Percentiles rank a stretch among this genome's conserved stretches.
These are phyloP conservation scores for Dendrobium nobile DNA, from an alignment of 106 monocot genomes.

Conservation along the genomic window DNA sequence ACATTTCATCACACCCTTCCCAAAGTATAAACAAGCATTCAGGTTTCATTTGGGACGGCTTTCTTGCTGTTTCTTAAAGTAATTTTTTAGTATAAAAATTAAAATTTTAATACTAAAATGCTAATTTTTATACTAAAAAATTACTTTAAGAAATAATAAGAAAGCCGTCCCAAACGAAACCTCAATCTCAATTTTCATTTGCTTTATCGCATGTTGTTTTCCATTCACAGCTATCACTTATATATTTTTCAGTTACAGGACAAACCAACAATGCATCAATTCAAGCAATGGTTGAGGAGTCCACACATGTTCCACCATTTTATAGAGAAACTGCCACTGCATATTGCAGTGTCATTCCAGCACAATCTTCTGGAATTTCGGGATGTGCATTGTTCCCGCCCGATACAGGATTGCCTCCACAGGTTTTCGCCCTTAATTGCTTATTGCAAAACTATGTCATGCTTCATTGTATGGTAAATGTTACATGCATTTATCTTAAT, in stretches of 20 bases:
- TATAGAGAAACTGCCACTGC: constrained; percentile 17
- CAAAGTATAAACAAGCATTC: constrained; percentile 20
- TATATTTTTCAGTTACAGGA: constrained; percentile 14
- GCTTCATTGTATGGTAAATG: neutral
- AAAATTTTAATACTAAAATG: too few species aligned
- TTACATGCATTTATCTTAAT: neutral
- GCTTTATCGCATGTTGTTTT: neutral
- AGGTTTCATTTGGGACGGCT: too few species aligned
- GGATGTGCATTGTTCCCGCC: constrained; percentile 32
- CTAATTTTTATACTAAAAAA: too few species aligned
- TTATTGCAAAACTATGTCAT: neutral
- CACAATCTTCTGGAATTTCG: constrained; percentile 16
- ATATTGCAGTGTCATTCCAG: constrained; percentile 25
- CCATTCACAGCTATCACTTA: neutral
- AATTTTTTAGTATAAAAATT: too few species aligned
- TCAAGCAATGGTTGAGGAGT: constrained; percentile 25
- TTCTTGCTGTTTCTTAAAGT: too few species aligned
- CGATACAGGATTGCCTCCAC: constrained; percentile 28
- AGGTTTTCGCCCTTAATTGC: constrained; percentile 22
- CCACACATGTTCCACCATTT: constrained; percentile 26
- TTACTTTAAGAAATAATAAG: too few species aligned
- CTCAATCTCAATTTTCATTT: neutral
- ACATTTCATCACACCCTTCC: constrained; percentile 6
- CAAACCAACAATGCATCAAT: constrained; percentile 19
- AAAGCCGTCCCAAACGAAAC: too few species aligned